Evolutionary conservation across 2,329 filamentous ascomycete species (phyloP).

Genomic region (Trichoderma semiorbis): DNA sequence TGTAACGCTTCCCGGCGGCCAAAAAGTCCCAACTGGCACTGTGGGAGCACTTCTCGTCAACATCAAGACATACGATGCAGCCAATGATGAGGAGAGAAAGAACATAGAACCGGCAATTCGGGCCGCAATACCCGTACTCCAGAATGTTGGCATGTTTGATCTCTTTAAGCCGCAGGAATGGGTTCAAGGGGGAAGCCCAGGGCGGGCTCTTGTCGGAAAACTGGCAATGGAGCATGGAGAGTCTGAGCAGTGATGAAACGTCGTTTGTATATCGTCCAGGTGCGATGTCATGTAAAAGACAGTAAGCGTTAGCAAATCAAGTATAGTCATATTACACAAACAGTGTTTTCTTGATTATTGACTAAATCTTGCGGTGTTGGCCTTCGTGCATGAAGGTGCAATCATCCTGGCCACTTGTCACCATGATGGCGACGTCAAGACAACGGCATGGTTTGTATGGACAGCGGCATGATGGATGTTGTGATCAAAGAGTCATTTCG

Average conservation of each 20-base stretch:
- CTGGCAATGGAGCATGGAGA: not conserved
- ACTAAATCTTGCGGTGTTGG: not conserved
- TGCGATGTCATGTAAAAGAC: not conserved
- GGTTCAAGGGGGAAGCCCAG: not conserved
- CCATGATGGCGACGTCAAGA: not conserved
- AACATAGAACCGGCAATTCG: not conserved
- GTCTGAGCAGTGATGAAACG: not conserved
- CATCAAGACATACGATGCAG: not conserved
- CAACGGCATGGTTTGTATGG: not conserved
- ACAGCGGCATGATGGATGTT: not conserved
- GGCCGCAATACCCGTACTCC: not conserved
- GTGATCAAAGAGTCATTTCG: not conserved
- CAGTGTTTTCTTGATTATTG: not conserved
- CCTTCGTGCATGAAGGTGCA: not conserved
- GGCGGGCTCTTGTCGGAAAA: not conserved
- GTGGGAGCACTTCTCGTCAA: not conserved
- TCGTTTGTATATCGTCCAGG: not conserved
- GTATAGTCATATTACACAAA: not conserved
- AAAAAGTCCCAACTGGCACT: not conserved
- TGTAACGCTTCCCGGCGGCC: not conserved
- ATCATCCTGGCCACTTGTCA: not conserved
- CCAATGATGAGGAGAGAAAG: not conserved
- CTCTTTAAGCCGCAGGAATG: not conserved
- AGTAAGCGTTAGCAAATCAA: not conserved
- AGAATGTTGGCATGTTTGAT: not conserved